Base-by-base conservation (phyloP, 2,329 filamentous ascomycete genomes). In the Curvularia sp. region DNA sequence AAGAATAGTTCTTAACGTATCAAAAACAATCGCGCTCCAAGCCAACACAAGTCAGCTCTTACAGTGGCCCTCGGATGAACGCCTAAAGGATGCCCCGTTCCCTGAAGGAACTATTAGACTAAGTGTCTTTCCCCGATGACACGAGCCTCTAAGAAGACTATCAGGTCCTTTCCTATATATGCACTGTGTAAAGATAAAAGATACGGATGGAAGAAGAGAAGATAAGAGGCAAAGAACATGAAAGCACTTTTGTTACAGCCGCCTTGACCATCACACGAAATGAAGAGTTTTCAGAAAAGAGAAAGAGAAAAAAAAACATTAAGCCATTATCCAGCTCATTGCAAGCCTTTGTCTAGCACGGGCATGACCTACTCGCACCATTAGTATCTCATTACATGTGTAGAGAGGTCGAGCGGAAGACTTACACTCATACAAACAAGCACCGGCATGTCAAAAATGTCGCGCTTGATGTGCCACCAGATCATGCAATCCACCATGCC, bases 401-500 rank as follows among this genome's bases (percentile, higher is more conserved):
- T 10, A 32, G 1, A 45, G 42, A 8, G 10, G 6, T 18, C n/a
- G 1, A 8, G 5, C 15, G n/a, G n/a, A 1, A 12, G 28, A 89
- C 93, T 89, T 78, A 97, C 95, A 81, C 97, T 97, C 82, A 98
- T 94, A 73, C 97, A 91, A 77, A 98, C 96, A 80, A 98, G 84
- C 92, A 97, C 97, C 21, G 95, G 95, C 78, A 98, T 97, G 80
- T 98, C 94, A 80, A 98, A 98, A 39, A 95, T 92, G 77, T 99
- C 95, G 63, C 94, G 85, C 80, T 97, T 97, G 62, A 98, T 93
- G 63, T 92, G 94, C 93, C 94, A 98, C 80, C 92, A 96, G 79
- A 96, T 97, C 70, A 91, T 93, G 80, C 93, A 97, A 74, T 96
- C 91, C 56, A 98, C 90, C 78, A 95, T 93, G 53, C 93, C 94